A percentile compares a stretch with the other conserved stretches of the same genome.
Evolutionary conservation across 2,329 filamentous ascomycete species (phyloP).

Genomic region (Aspergillus caelatus): DNA sequence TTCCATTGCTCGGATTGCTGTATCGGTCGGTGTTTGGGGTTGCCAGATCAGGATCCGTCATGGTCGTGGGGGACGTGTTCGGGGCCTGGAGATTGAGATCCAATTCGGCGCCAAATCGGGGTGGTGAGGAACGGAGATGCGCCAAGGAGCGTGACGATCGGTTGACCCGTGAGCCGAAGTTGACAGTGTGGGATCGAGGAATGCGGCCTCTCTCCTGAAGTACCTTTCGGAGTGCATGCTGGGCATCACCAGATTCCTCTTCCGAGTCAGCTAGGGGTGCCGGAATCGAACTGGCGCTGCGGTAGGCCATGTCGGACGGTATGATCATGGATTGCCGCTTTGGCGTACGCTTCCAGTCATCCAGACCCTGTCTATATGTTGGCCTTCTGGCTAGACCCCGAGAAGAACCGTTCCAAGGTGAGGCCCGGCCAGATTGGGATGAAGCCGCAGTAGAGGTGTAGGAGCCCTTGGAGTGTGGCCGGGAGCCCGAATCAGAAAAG

Average conservation of each 20-base stretch:
- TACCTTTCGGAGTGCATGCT: conserved; percentile 51
- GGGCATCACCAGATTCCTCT: conserved; percentile 45
- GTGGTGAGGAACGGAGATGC: conserved; percentile 49
- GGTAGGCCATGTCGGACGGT: conserved; percentile 36
- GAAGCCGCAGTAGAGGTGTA: conserved; percentile 47
- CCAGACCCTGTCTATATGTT: conserved; percentile 24
- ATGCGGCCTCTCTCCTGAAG: conserved; percentile 39
- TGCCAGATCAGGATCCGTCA: conserved; percentile 53
- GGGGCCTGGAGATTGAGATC: conserved; percentile 43
- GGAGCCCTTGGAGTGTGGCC: conserved; percentile 48
- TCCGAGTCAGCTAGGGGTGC: conserved; percentile 30
- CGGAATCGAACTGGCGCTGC: conserved; percentile 31
- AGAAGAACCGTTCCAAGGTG: conserved; percentile 44
- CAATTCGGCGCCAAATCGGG: conserved; percentile 38
- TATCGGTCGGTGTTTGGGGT: conserved; percentile 59
- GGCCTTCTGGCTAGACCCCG: conserved; percentile 29
- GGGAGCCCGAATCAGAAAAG: conserved; percentile 40
- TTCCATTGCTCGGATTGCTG: conserved; percentile 55
- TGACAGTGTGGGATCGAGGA: conserved; percentile 29
- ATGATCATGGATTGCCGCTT: conserved; percentile 35
- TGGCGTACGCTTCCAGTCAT: conserved; percentile 37
- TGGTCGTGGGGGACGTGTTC: conserved; percentile 54
- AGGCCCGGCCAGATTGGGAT: conserved; percentile 43
- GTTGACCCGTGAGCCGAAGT: conserved; percentile 32
- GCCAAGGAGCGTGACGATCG: conserved; percentile 36